phyloP scores from a whole-genome alignment of 495 filamentous ascomycete species.

The Terfezia claveryi region DNA sequence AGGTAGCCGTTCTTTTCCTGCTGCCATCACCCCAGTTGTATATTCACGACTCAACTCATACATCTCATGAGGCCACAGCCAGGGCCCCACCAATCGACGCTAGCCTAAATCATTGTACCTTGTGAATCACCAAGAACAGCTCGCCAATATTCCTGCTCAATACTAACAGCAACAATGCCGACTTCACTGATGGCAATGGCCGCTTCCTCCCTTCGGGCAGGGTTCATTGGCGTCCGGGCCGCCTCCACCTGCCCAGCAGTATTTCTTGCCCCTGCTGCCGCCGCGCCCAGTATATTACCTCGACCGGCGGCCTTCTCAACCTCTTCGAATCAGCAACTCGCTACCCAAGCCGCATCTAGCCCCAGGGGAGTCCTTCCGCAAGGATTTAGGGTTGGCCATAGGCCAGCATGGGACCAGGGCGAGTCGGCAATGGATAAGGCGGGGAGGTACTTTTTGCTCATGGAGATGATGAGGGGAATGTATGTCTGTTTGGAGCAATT shows the following conservation, averaged over 20 bases:
- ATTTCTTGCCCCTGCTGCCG: neutral
- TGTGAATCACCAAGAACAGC: no score
- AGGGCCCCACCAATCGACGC: constrained; percentile 1
- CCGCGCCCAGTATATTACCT: neutral
- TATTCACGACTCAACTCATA: neutral
- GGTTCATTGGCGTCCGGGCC: constrained; percentile 2
- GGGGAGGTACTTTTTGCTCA: constrained; percentile 78
- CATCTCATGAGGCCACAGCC: constrained; percentile 8
- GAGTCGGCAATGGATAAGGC: constrained; percentile 62
- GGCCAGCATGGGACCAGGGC: constrained; percentile 35
- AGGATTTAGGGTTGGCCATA: constrained; percentile 7
- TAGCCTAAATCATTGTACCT: neutral
- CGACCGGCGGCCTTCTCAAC: constrained; percentile 5
- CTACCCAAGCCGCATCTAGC: constrained; percentile 3
- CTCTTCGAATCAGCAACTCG: neutral
- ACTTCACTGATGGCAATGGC: neutral
- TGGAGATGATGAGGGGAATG: constrained; percentile 93
- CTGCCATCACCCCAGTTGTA: no score
- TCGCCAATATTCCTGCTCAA: no score
- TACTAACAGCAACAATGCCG: no score
- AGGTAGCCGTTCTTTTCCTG: no score
- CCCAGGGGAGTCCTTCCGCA: neutral
- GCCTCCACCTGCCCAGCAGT: neutral
- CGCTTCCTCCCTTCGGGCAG: neutral
- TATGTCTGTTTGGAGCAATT: constrained; percentile 94